Base-by-base conservation (phyloP, 1,284 basidiomycete species). In the Meripilus lineatus region DNA sequence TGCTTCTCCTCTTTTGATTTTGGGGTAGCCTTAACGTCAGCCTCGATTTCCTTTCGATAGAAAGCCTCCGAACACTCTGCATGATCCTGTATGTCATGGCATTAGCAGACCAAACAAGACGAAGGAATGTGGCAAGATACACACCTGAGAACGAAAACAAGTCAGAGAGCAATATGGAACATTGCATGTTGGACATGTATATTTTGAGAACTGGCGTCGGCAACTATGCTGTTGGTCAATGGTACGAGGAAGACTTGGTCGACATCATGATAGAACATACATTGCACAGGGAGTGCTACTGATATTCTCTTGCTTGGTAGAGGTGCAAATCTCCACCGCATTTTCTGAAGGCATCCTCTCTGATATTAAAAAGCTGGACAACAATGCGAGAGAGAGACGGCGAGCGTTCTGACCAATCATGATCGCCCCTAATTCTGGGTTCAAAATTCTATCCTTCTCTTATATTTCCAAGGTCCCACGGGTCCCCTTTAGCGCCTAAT, bases 121-220 rank as follows among this genome's bases (percentile, higher is more conserved):
- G n/a, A n/a, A n/a, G n/a, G n/a, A 5, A 5, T 17, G 3, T 8
- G 10, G 24, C 2, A 6, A 15, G 39, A 5, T 5, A 61, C 74
- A 45, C 59, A 82, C 84, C 65, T 79, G 70, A 22, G 83, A 82
- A 26, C 82, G 79, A 63, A 88, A 92, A 61, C 89, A 92, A 10
- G 69, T 68, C 32, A 91, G 61, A 14, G 85, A 86, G 64, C 89
- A 92, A 54, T 91, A 91, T 0, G 75, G 75, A 13, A 85, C 64
- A 56, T 91, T 91, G 66, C 89, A 92, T 15, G 69, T 69, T 23
- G 89, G 84, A 52, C 89, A 92, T 0, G 79, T 83, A 60, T 92
- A 92, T 56, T 78, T 80, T 7, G 84, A 76, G 52, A 87, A 73
- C 57, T 89, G 84, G 55, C 81, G 72, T 30, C 71, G 71, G 66